Evolutionary conservation across 2,329 filamentous ascomycete species (phyloP), one percentile per base, ranked within the genome.

Genomic region (Sphaerulina populicola): DNA sequence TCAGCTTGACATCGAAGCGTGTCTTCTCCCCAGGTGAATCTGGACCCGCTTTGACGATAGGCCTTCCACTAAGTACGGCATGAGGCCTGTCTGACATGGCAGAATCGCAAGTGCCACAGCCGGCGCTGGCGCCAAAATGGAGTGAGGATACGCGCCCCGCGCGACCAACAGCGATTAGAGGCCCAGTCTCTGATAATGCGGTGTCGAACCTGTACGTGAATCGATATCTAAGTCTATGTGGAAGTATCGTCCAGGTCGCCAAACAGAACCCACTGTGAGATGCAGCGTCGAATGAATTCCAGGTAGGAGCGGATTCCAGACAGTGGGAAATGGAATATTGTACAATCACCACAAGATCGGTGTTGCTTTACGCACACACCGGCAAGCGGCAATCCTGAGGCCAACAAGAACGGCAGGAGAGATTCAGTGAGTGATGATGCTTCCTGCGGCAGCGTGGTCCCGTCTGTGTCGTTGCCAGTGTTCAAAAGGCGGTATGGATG

Each of bases 11-110:
- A 21, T 21, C 30, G 27, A 29, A 12, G 29, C 38, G n/a, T n/a
- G 21, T 10, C 5, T 36, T 14, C 5, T 36, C 14, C 27, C 33
- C 38, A 29, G 38, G 46, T 27, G 31, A 35, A 21, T 48, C 46
- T 18, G 46, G 46, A 9, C 46, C 46, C 11, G 46, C 46, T 33
- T 48, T 48, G 36, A 48, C 46, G 9, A 48, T 36, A 33, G 46
- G 46, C 23, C 46, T 35, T 15, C 46, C 46, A 10, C 29, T 15
- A 15, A 40, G n/a, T 27, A 37, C 37, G 30, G 38, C 31, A 14
- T 27, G 35, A 14, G 46, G 40, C 27, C 21, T 48, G 37, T 42
- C 46, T 27, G 46, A 21, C 46, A 48, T 48, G 15, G 14, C 18
- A 36, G 31, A 21, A 29, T 27, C 21, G 33, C n/a, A 37, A 12